Conservation (phyloP, 495 filamentous ascomycete genomes). For the Poronia punctata region DNA sequence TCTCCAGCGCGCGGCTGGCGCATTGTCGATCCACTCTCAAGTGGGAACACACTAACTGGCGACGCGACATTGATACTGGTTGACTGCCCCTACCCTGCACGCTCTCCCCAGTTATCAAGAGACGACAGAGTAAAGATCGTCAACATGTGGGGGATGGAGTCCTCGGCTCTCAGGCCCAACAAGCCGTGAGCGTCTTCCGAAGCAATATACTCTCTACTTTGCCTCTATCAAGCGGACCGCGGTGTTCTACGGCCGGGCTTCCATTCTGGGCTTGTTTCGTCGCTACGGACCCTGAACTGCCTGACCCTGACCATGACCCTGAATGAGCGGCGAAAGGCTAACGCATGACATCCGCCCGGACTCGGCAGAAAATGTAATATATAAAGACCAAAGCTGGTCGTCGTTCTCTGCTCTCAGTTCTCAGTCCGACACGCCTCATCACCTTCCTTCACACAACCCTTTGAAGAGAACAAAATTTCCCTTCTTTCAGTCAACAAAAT, state of each 20-base stretch:
- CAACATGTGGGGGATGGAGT: background rate
- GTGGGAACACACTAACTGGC: constrained; percentile 1
- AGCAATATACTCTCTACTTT: constrained; percentile 7
- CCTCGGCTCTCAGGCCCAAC: constrained; percentile 6
- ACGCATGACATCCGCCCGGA: background rate
- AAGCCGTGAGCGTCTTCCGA: constrained; percentile 6
- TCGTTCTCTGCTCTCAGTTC: background rate
- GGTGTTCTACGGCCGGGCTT: constrained; percentile 4
- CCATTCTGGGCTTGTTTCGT: constrained; percentile 1
- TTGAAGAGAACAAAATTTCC: background rate
- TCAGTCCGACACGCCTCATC: constrained; percentile 1
- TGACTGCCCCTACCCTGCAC: constrained; percentile 1
- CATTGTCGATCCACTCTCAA: background rate
- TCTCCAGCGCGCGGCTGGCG: background rate
- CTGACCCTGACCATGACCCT: too few relatives aligned
- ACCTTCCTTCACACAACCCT: constrained; percentile 1
- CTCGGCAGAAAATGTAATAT: background rate
- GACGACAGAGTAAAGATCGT: constrained; percentile 6
- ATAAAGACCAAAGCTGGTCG: constrained; percentile 1
- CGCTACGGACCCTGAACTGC: too few relatives aligned
- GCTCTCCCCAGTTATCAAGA: background rate
- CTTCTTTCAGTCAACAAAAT: constrained; percentile 9
- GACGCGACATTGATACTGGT: too few relatives aligned
- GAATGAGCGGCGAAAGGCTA: too few relatives aligned
- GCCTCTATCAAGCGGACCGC: constrained; percentile 3